phyloP scores from a whole-genome alignment of 2,329 filamentous ascomycete species.

The Celoporthe dispersa region DNA sequence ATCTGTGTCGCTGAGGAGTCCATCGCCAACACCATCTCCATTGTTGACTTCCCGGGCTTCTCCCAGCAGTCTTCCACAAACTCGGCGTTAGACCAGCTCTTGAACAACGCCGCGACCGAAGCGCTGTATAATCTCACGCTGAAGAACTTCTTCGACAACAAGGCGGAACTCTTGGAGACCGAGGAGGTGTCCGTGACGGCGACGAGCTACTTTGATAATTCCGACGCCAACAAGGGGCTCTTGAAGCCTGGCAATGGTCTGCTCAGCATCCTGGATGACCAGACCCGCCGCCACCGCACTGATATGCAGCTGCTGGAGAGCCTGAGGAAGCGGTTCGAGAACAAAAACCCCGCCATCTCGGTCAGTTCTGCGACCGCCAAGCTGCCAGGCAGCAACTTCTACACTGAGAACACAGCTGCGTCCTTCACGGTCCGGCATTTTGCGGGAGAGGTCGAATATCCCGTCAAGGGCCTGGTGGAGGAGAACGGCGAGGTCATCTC shows the following conservation, averaged over 20 bases:
- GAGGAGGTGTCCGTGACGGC: conserved; percentile 90
- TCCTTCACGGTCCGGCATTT: conserved; percentile 94
- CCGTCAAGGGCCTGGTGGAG: conserved; percentile 83
- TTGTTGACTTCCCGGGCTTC: conserved; percentile 97
- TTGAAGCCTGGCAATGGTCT: conserved; percentile 92
- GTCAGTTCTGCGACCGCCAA: conserved; percentile 76
- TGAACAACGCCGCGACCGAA: conserved; percentile 94
- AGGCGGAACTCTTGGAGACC: conserved; percentile 89
- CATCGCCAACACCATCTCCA: conserved; percentile 90
- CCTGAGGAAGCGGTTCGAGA: conserved; percentile 88
- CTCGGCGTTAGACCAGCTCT: conserved; percentile 85
- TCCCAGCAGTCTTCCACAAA: conserved; percentile 81
- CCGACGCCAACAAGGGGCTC: conserved; percentile 88
- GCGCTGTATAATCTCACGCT: conserved; percentile 90
- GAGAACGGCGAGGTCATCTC: conserved; percentile 97
- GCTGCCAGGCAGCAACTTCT: conserved; percentile 86
- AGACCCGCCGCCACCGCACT: conserved; percentile 85
- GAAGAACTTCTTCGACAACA: conserved; percentile 94
- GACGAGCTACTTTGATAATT: conserved; percentile 98
- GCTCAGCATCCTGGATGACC: conserved; percentile 92
- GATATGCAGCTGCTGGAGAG: conserved; percentile 92
- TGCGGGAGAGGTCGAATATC: conserved; percentile 94
- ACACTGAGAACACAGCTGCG: conserved; percentile 78
- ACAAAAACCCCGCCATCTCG: conserved; percentile 88
- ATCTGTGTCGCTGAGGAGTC: conserved; percentile 86